A percentile compares a stretch with the other conserved stretches of the same genome.
Conservation (phyloP, 768 basidiomycete genomes). For the Termitomyces sp. region DNA sequence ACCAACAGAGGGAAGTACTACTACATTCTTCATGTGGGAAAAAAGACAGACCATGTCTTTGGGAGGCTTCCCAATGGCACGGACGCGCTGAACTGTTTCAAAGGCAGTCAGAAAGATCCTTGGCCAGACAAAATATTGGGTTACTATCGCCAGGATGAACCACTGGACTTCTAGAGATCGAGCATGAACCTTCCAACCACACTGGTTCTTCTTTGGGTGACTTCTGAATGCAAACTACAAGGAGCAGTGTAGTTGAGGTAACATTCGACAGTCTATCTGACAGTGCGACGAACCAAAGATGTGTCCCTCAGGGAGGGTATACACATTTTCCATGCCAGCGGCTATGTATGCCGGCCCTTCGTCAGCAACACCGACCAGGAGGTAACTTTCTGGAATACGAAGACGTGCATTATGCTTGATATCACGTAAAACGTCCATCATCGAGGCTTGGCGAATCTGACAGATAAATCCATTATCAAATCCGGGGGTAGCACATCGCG, state of each 20-base stretch:
- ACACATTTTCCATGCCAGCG: conserved; percentile 52
- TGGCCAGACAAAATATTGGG: conserved; percentile 6
- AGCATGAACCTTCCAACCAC: conserved; percentile 59
- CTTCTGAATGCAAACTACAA: conserved; percentile 56
- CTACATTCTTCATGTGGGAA: conserved; percentile 60
- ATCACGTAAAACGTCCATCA: conserved; percentile 62
- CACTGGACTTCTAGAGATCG: conserved; percentile 71
- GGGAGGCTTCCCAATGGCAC: conserved; percentile 70
- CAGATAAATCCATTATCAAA: conserved; percentile 57
- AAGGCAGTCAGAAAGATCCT: conserved; percentile 4
- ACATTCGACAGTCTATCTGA: neutral
- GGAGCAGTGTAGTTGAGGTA: neutral
- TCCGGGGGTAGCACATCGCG: conserved; percentile 27
- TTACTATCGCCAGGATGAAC: conserved; percentile 74
- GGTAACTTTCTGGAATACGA: conserved; percentile 60
- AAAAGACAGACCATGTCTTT: conserved; percentile 53
- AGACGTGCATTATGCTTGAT: conserved; percentile 79
- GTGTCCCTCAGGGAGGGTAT: conserved; percentile 48
- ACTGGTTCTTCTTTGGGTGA: conserved; percentile 44
- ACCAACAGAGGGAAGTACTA: conserved; percentile 69
- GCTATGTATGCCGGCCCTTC: conserved; percentile 66
- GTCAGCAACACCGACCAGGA: conserved; percentile 80
- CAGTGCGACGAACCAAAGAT: conserved; percentile 58
- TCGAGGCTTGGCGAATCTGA: conserved; percentile 56
- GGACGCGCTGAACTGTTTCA: conserved; percentile 59